Evolutionary conservation across 768 basidiomycete genomes (phyloP), one percentile per base, ranked within the genome.

Genomic region (Tubosaeta sp.): DNA sequence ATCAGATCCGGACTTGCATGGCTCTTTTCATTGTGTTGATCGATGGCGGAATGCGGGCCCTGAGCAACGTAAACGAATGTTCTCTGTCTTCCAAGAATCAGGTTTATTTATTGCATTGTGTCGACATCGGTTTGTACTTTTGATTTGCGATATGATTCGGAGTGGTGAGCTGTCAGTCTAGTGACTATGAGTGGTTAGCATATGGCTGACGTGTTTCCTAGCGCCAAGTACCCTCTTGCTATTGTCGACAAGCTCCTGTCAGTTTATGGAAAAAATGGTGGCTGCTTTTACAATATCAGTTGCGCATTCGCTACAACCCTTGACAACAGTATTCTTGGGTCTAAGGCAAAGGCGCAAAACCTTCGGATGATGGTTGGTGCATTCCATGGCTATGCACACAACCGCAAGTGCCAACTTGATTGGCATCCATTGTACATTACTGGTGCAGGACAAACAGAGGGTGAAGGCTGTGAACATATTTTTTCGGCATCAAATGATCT

Each of bases 401-500:
- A 54, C 36, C 3, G 36, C 12, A 44, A 50, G 38, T 54, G 48
- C 36, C 53, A 54, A 31, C 22, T 54, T 4, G 14, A 41, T n/a
- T 49, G 48, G 42, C 48, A 54, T 16, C 53, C 34, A 7, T 13
- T 43, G 10, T 54, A 54, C 13, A 39, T 54, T 34, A 0, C 6
- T 4, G 29, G 48, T 4, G 16, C 34, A 19, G 53, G 36, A 3
- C 10, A 41, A 3, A 48, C 39, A 2, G 41, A 49, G 43, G 48
- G 51, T 11, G 46, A 58, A 21, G 53, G 53, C 1, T 58, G 49
- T n/a, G 46, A 58, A 35, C 49, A 48, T 27, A 21, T 48, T 1
- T 57, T 54, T 18, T 53, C 44, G 0, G n/a, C 39, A n/a, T 54
- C 34, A 9, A 57, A 54, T 48, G 46, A 39, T 1, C 44, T 54